Percentiles rank a stretch among this genome's conserved stretches.
phyloP scores from a whole-genome alignment of 2,329 filamentous ascomycete species.

The Cylindrodendrum hubeiense region DNA sequence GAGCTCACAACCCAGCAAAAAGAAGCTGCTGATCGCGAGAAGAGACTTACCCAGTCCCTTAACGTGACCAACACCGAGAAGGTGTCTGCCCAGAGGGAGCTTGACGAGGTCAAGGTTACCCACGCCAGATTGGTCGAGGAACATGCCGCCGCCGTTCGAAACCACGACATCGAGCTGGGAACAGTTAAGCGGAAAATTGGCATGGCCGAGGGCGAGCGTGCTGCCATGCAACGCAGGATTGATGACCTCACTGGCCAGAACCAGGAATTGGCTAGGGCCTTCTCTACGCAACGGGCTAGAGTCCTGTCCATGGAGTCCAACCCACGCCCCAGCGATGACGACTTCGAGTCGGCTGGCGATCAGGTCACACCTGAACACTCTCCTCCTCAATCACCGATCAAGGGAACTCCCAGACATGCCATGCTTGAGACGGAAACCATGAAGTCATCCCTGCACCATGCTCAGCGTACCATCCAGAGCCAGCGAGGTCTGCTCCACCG shows the following conservation, averaged over 20 bases:
- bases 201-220: slow-evolving; percentile 82
- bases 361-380: slow-evolving; percentile 88
- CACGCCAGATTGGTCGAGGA: slow-evolving; percentile 87
- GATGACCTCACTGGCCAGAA: slow-evolving; percentile 92
- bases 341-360: slow-evolving; percentile 74
- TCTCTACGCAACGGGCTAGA: slow-evolving; percentile 79
- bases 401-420: slow-evolving; percentile 90
- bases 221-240: slow-evolving; percentile 84
- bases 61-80: slow-evolving; percentile 81
- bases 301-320: slow-evolving; percentile 73
- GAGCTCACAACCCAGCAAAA: slow-evolving; percentile 81
- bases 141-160: slow-evolving; percentile 79
- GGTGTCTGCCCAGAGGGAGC: slow-evolving; percentile 81
- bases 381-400: slow-evolving; percentile 89
- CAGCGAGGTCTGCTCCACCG: slow-evolving; percentile 95
- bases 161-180: slow-evolving; percentile 90
- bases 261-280: slow-evolving; percentile 87
- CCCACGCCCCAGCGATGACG: slow-evolving; percentile 71
- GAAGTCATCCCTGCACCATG: slow-evolving; percentile 93
- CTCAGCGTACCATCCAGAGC: slow-evolving; percentile 96
- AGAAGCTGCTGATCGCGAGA: slow-evolving; percentile 85
- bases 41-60: slow-evolving; percentile 81
- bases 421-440: slow-evolving; percentile 96
- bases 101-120: slow-evolving; percentile 88
- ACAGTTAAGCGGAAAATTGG: slow-evolving; percentile 84